Conservation (phyloP, 1,139 yeast species). For the Debaryomyces sp. region DNA sequence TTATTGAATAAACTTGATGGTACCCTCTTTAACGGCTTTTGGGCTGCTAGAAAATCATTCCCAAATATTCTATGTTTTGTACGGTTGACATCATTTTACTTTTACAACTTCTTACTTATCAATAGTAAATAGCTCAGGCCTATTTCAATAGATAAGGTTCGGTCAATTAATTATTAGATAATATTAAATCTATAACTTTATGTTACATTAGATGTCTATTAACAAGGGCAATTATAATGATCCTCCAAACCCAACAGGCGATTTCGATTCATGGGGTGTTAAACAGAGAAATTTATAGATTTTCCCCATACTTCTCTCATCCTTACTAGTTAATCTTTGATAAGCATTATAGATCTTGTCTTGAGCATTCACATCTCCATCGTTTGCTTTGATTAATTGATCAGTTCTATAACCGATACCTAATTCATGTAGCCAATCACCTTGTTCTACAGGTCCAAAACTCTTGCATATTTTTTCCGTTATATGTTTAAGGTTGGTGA, state of each 20-base stretch:
- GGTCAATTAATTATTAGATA: too few relatives aligned
- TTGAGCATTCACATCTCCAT: slow-evolving; percentile 34
- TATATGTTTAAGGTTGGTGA: slow-evolving; percentile 50
- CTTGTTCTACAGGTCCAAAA: slow-evolving; percentile 73
- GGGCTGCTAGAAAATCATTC: not conserved
- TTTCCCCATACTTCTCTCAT: slow-evolving; percentile 72
- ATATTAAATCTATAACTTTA: not conserved
- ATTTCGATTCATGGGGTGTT: slow-evolving; percentile 47
- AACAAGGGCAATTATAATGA: slow-evolving; percentile 1
- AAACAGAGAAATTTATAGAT: slow-evolving; percentile 73
- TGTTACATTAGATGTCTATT: not conserved
- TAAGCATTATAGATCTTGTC: slow-evolving; percentile 60
- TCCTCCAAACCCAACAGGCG: slow-evolving; percentile 41
- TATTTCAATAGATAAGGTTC: too few relatives aligned
- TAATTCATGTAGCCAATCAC: slow-evolving; percentile 75
- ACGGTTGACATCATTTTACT: too few relatives aligned
- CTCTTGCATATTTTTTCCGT: slow-evolving; percentile 25
- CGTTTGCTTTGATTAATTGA: slow-evolving; percentile 43
- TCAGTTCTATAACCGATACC: slow-evolving; percentile 77
- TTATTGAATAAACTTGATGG: not conserved
- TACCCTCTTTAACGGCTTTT: not conserved
- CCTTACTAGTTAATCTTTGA: slow-evolving; percentile 63
- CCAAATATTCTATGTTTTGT: too few relatives aligned
- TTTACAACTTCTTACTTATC: too few relatives aligned
- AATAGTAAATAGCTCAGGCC: too few relatives aligned